A percentile compares a stretch with the other conserved stretches of the same genome.
These are phyloP conservation scores for Apiotrichum porosum DNA, from an alignment of 1,284 basidiomycete species.

Conservation along the genomic window DNA sequence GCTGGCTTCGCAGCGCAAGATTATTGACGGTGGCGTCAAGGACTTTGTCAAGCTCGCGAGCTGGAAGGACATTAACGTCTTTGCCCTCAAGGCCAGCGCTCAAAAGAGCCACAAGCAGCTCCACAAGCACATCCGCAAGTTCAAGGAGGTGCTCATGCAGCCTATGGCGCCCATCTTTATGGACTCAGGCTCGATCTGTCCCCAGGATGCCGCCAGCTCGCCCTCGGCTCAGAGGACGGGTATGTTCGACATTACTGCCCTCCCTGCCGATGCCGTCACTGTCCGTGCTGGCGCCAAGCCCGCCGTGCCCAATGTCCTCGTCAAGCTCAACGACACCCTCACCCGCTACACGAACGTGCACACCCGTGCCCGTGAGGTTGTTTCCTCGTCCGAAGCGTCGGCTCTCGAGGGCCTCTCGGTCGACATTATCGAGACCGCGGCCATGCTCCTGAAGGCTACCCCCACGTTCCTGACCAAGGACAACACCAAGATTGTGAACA, in stretches of 20 bases:
- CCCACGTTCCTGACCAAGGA: constrained; percentile 59
- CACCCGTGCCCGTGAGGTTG: constrained; percentile 21
- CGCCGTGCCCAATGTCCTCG: constrained; percentile 21
- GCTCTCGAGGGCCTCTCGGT: constrained; percentile 61
- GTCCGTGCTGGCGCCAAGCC: constrained; percentile 9
- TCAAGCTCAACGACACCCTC: constrained; percentile 29
- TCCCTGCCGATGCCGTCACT: constrained; percentile 8
- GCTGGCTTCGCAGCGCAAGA: constrained; percentile 59
- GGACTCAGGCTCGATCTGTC: constrained; percentile 29
- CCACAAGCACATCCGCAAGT: constrained; percentile 86
- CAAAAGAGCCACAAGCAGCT: constrained; percentile 85
- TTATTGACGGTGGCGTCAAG: constrained; percentile 74
- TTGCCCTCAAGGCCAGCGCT: constrained; percentile 88
- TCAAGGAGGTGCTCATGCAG: constrained; percentile 79
- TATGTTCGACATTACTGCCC: constrained; percentile 9
- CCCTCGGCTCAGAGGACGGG: background rate
- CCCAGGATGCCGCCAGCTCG: constrained; percentile 22
- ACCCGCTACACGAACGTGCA: constrained; percentile 44
- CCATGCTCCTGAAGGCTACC: constrained; percentile 58
- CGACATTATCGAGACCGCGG: constrained; percentile 69
- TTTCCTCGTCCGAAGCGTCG: constrained; percentile 9
- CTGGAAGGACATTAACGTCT: constrained; percentile 97
- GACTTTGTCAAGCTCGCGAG: constrained; percentile 91
- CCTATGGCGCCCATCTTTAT: constrained; percentile 54
- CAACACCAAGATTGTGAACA: constrained; percentile 69